phyloP scores from a whole-genome alignment of 2,329 filamentous ascomycete genomes.

The Diaporthe batatas region DNA sequence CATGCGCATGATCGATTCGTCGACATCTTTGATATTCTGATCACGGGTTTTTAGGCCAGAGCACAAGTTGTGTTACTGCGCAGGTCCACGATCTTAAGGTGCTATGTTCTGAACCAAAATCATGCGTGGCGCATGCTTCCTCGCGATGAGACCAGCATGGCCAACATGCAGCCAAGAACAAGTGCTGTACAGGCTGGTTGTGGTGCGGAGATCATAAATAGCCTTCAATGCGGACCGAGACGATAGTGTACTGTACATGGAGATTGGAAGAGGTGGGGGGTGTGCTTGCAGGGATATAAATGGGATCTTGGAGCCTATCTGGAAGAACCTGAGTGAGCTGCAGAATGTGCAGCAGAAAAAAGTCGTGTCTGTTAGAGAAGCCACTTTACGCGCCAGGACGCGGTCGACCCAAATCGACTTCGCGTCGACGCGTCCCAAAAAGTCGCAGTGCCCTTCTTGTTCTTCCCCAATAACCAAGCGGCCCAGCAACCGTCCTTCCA shows the following conservation, averaged over 20 bases:
- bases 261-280: not conserved
- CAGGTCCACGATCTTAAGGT: not conserved
- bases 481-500: not conserved
- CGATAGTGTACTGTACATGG: not conserved
- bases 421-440: slow-evolving; percentile 37
- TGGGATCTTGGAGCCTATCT: not conserved
- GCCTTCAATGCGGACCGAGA: not conserved
- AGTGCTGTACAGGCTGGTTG: not conserved
- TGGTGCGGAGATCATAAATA: no score
- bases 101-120: not conserved
- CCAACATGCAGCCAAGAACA: not conserved
- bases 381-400: slow-evolving; percentile 37
- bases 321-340: rapidly evolving
- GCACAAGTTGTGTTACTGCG: not conserved
- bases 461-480: slow-evolving; percentile 19
- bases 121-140: not conserved
- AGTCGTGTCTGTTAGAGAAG: slow-evolving; percentile 18
- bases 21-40: not conserved
- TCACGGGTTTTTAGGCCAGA: not conserved
- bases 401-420: slow-evolving; percentile 17
- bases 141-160: not conserved
- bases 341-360: not conserved
- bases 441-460: slow-evolving; percentile 19
- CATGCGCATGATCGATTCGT: not conserved
- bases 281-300: slow-evolving; percentile 23